phyloP scores from a whole-genome alignment of 2,329 filamentous ascomycete genomes.

The Diaporthe vexans region DNA sequence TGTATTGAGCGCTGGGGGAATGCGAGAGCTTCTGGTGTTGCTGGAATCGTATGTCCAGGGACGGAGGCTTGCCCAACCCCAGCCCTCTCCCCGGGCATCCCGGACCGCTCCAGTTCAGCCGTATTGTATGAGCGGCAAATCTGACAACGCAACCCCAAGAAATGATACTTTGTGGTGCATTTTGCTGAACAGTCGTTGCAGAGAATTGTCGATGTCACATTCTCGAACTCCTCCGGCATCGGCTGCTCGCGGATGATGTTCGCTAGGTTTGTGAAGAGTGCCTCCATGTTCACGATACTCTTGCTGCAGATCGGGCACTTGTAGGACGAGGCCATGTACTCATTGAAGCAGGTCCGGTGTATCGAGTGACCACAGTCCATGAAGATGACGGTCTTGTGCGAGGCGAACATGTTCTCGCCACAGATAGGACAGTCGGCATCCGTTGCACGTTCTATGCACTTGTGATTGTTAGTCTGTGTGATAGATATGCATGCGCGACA shows the following conservation, averaged over 20 bases:
- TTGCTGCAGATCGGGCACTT: slow-evolving; percentile 98
- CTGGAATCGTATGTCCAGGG: not conserved
- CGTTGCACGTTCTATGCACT: slow-evolving; percentile 93
- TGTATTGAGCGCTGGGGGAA: not conserved
- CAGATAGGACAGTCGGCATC: slow-evolving; percentile 98
- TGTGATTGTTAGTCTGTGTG: slow-evolving; percentile 85
- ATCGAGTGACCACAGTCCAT: slow-evolving; percentile 83
- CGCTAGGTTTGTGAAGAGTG: slow-evolving; percentile 92
- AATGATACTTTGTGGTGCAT: slow-evolving; percentile 90
- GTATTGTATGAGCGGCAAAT: slow-evolving; percentile 81
- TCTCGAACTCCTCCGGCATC: slow-evolving; percentile 87
- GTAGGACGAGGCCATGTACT: slow-evolving; percentile 91
- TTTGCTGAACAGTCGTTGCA: slow-evolving; percentile 97
- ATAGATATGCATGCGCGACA: slow-evolving; percentile 97
- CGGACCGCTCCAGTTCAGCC: slow-evolving; percentile 62
- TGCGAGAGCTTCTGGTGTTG: not conserved
- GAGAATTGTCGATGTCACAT: slow-evolving; percentile 85
- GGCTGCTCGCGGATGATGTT: slow-evolving; percentile 89
- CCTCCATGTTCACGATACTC: slow-evolving; percentile 97
- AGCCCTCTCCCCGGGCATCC: slow-evolving; percentile 31
- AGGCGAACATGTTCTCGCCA: slow-evolving; percentile 75
- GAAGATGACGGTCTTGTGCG: slow-evolving; percentile 45
- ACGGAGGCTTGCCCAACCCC: slow-evolving; percentile 1
- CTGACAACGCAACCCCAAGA: slow-evolving; percentile 91
- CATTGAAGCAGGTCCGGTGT: slow-evolving; percentile 88